Base-by-base conservation (phyloP, 768 basidiomycete genomes). In the Calvatia gigantea region DNA sequence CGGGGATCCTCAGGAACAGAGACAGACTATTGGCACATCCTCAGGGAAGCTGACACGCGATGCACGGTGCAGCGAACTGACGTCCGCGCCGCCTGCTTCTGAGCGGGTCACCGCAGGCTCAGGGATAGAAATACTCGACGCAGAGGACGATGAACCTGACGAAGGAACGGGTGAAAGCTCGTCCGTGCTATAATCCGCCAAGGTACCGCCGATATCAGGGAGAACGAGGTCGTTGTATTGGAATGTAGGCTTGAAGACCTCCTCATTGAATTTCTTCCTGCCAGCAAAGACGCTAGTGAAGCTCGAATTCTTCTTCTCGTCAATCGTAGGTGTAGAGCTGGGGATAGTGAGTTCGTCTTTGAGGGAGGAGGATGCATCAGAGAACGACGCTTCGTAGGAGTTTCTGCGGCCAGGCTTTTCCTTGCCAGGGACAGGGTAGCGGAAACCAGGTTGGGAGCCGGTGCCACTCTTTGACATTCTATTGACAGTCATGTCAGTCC, bases 251-350 rank as follows among this genome's bases (percentile, higher is more conserved):
- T 64, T 63, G 59, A 70, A 70, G 1, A 57, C 55, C 29, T 71
- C 63, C n/a, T 72, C 65, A 51, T 74, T 49, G 38, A 49, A 33
- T 73, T 51, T 72, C 68, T 43, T 63, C 56, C 77, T 79, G 6
- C 70, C 71, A 15, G 63, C 61, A 12, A 78, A 78, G 48, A 78
- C 64, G 56, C 74, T 71, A 28, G 76, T 75, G 65, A 79, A 52
- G 43, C 15, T 35, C 41, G 19, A 25, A 23, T 28, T 25, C 31
- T 54, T 41, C 38, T 55, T 38, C 15, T 56, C 47, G 14, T 5
- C 17, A 23, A 42, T n/a, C n/a, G n/a, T n/a, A n/a, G n/a, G n/a
- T n/a, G n/a, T 9, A 12, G 51, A 29, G 31, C 41, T 21, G 6
- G 27, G 4, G 2, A 21, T 29, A n/a, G n/a, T 11, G 2, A 25